Conservation (phyloP, 2,329 filamentous ascomycete species). For the Arachnomyces sp. region DNA sequence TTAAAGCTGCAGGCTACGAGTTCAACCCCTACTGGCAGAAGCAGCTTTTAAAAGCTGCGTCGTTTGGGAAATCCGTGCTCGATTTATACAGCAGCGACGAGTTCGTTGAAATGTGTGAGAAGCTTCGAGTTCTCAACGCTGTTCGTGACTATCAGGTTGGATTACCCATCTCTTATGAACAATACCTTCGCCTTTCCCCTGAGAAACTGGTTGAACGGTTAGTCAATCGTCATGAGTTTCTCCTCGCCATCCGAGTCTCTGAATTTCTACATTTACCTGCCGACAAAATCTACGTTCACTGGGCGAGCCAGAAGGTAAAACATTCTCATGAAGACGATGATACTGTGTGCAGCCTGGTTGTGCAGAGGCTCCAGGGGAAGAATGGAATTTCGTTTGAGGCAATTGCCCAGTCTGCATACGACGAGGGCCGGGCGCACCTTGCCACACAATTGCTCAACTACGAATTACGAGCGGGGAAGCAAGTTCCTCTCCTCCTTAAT, state of each 20-base stretch:
- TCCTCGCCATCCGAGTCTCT: constrained; percentile 80
- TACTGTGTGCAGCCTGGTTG: constrained; percentile 74
- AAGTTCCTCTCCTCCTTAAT: constrained; percentile 82
- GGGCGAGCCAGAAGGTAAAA: constrained; percentile 91
- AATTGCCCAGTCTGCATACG: constrained; percentile 85
- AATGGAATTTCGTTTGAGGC: constrained; percentile 91
- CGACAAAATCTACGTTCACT: constrained; percentile 89
- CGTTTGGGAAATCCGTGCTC: constrained; percentile 93
- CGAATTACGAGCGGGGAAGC: constrained; percentile 87
- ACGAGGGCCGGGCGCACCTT: constrained; percentile 81
- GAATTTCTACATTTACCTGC: constrained; percentile 78
- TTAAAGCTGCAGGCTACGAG: constrained; percentile 87
- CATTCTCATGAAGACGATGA: constrained; percentile 79
- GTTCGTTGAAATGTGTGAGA: constrained; percentile 97
- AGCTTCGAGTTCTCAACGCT: constrained; percentile 82
- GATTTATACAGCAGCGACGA: constrained; percentile 98
- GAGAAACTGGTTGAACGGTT: constrained; percentile 80
- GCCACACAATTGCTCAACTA: constrained; percentile 88
- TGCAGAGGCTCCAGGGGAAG: constrained; percentile 77
- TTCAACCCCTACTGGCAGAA: constrained; percentile 91
- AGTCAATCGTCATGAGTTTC: constrained; percentile 81
- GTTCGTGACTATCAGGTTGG: constrained; percentile 87
- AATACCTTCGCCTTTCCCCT: constrained; percentile 83
- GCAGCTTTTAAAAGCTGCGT: constrained; percentile 87
- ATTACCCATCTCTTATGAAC: constrained; percentile 82